Evolutionary conservation across 1,284 basidiomycete genomes (phyloP).

Genomic region (Waitea zeae): DNA sequence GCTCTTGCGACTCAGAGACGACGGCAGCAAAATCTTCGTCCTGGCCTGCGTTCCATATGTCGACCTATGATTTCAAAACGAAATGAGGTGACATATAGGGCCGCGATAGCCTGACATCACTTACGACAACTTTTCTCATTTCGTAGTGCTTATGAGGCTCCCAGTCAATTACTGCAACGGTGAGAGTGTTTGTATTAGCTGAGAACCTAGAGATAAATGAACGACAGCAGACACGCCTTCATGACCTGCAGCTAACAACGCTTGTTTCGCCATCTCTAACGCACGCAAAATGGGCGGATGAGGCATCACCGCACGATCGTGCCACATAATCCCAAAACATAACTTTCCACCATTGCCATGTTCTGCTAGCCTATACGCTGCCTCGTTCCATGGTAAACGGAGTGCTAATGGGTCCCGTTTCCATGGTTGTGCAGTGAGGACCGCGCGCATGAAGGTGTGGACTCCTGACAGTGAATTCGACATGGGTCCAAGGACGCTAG

Average conservation of each 20-base stretch:
- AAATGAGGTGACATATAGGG: conserved; percentile 7
- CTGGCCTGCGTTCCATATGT: conserved; percentile 16
- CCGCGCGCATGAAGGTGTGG: conserved; percentile 27
- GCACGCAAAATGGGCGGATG: conserved; percentile 33
- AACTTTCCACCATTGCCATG: conserved; percentile 25
- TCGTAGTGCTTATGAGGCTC: conserved; percentile 28
- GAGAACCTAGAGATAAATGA: not conserved
- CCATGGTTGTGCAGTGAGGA: conserved; percentile 30
- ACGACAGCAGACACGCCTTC: conserved; percentile 12
- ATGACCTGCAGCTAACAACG: conserved; percentile 31
- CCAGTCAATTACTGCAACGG: conserved; percentile 37
- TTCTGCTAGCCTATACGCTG: conserved; percentile 21
- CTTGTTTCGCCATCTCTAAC: conserved; percentile 24
- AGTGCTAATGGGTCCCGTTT: conserved; percentile 27
- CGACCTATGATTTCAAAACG: conserved; percentile 7
- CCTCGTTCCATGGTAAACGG: conserved; percentile 28
- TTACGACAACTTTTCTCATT: conserved; percentile 28
- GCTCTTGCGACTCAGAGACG: conserved; percentile 14
- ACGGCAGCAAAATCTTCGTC: conserved; percentile 13
- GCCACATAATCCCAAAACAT: conserved; percentile 25
- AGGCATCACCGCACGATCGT: conserved; percentile 30
- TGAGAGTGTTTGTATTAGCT: no score
- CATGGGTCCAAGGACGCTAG: conserved; percentile 39
- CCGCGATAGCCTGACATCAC: conserved; percentile 6
- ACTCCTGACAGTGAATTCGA: conserved; percentile 24